These are phyloP conservation scores for Artemisia tridentata DNA, from an alignment of 129 eudicot genomes.

Conservation along the genomic window DNA sequence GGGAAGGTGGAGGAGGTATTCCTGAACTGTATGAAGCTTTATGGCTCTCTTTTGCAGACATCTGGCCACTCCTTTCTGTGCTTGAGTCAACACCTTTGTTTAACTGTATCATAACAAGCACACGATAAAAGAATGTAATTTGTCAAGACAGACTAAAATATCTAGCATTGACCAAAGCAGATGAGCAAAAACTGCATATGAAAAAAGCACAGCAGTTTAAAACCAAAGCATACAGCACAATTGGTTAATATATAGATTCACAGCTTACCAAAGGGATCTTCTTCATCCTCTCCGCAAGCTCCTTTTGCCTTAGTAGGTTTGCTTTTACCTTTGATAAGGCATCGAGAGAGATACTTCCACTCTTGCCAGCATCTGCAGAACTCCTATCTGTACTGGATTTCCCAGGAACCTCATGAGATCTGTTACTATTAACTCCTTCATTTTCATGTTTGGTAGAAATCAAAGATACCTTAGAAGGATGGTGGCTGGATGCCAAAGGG, in stretches of 20 bases:
- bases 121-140: background rate
- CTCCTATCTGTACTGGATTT: constrained; percentile 99
- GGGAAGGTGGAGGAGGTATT: constrained; percentile 40
- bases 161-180: too few species aligned
- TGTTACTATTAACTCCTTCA: constrained; percentile 96
- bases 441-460: constrained; percentile 95
- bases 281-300: constrained; percentile 74
- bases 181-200: background rate
- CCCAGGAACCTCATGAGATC: constrained; percentile 99
- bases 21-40: constrained; percentile 42
- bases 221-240: background rate
- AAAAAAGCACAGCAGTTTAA: background rate
- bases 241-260: background rate
- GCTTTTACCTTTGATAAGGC: constrained; percentile 91
- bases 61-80: constrained; percentile 38
- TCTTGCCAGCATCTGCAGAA: constrained; percentile 72
- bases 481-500: constrained; percentile 36
- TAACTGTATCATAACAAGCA: constrained; percentile 35
- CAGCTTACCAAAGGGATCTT: constrained; percentile 66
- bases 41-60: constrained; percentile 40
- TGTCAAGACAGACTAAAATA: too few species aligned
- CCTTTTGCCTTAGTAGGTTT: constrained; percentile 79
- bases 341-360: constrained; percentile 75
- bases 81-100: constrained; percentile 51
- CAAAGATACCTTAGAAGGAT: constrained; percentile 86